These are phyloP conservation scores for Citrus australasica DNA, from an alignment of 345 rosid species.

Conservation along the genomic window DNA sequence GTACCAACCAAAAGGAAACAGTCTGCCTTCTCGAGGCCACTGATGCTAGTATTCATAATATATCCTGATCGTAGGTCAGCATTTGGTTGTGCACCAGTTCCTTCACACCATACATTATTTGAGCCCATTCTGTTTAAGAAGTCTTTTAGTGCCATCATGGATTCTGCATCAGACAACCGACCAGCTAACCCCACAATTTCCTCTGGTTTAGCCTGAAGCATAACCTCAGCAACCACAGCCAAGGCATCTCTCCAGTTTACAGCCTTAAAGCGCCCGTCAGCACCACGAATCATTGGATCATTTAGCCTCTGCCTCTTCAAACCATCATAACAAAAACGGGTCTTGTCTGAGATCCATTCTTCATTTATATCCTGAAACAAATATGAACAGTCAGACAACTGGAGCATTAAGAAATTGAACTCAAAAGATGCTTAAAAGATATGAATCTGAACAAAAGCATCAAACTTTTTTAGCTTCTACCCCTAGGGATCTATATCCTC, in stretches of 20 bases:
- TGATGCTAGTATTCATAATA: constrained; percentile 82
- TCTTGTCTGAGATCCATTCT: constrained; percentile 99
- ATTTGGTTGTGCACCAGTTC: constrained; percentile 65
- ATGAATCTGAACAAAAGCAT: not conserved
- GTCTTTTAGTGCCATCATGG: constrained; percentile 98
- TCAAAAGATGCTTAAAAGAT: constrained; percentile 1
- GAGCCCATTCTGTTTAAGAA: constrained; percentile 94
- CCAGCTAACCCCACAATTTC: constrained; percentile 94
- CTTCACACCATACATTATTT: constrained; percentile 90
- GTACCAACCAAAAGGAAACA: constrained; percentile 93
- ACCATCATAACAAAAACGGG: constrained; percentile 94
- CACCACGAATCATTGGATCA: constrained; percentile 95
- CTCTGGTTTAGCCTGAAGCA: constrained; percentile 71
- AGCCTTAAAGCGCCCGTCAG: constrained; percentile 85
- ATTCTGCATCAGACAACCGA: constrained; percentile 90
- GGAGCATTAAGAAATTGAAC: not conserved
- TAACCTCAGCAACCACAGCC: constrained; percentile 81
- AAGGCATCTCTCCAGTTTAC: constrained; percentile 98
- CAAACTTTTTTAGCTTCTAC: not conserved
- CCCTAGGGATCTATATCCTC: not conserved
- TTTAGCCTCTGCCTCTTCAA: constrained; percentile 97
- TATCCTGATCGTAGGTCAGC: constrained; percentile 94
- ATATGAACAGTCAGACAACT: constrained; percentile 3
- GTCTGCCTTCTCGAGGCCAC: constrained; percentile 94
- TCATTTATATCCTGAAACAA: constrained; percentile 89